Conservation (phyloP, 2,329 filamentous ascomycete genomes). For the Calycina marina region DNA sequence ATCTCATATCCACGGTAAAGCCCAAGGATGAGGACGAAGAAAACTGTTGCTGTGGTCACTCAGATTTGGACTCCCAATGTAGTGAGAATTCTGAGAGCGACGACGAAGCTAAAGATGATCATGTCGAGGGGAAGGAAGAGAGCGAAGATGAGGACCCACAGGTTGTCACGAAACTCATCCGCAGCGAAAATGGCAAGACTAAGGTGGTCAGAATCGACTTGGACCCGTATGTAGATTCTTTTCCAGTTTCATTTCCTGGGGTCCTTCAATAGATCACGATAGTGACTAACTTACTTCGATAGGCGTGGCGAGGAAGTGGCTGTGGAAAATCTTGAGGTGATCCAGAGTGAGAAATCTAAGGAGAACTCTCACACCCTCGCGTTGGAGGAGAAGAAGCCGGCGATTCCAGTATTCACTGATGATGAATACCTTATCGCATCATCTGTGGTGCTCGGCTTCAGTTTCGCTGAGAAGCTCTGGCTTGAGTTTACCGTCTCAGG, state of each 20-base stretch:
- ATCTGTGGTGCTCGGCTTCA: slow-evolving; percentile 73
- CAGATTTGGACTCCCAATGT: too few relatives aligned
- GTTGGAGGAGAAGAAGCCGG: slow-evolving; percentile 21
- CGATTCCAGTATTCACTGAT: slow-evolving; percentile 49
- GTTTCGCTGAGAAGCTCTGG: slow-evolving; percentile 82
- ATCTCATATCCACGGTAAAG: slow-evolving; percentile 59
- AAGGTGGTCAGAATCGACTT: slow-evolving; percentile 38
- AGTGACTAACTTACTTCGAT: too few relatives aligned
- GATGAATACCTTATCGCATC: slow-evolving; percentile 77
- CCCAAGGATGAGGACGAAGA: slow-evolving; percentile 39
- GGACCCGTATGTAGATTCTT: slow-evolving; percentile 38
- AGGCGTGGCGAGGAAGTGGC: slow-evolving; percentile 39
- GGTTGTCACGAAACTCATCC: slow-evolving; percentile 23
- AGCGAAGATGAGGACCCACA: slow-evolving; percentile 18
- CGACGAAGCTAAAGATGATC: slow-evolving; percentile 18
- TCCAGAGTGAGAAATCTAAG: slow-evolving; percentile 13
- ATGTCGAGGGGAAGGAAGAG: slow-evolving; percentile 9
- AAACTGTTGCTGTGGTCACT: slow-evolving; percentile 28
- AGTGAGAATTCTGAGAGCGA: slow-evolving; percentile 4
- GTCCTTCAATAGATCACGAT: too few relatives aligned
- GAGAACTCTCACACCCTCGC: slow-evolving; percentile 11
- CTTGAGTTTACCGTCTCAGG: slow-evolving; percentile 73
- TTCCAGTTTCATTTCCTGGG: too few relatives aligned
- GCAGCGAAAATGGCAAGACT: slow-evolving; percentile 34
- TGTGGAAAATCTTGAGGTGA: slow-evolving; percentile 39